These are phyloP conservation scores for Rutidosis leptorrhynchoides DNA, from an alignment of 129 eudicot species.

Conservation along the genomic window DNA sequence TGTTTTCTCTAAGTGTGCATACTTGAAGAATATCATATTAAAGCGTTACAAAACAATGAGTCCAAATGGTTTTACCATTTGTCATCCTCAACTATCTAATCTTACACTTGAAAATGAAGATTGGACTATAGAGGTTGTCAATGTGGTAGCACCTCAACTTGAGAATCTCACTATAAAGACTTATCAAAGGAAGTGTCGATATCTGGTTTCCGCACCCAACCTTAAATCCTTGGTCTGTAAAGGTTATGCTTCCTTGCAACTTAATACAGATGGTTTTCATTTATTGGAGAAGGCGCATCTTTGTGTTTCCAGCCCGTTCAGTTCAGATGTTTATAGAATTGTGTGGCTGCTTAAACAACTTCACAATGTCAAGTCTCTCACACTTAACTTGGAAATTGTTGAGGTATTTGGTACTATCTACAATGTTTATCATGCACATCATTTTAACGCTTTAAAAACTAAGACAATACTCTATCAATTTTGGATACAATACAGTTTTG, in stretches of 20 bases:
- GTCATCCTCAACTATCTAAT: slow-evolving; percentile 5
- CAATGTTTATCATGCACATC: not conserved
- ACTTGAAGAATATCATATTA: slow-evolving; percentile 22
- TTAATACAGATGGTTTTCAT: not conserved
- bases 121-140: not conserved
- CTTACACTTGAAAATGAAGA: not conserved
- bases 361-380: slow-evolving; percentile 14
- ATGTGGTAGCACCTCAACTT: slow-evolving; percentile 24
- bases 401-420: slow-evolving; percentile 10
- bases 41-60: not conserved
- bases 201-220: slow-evolving; percentile 17
- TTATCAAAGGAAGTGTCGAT: not conserved
- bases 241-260: not conserved
- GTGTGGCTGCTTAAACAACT: slow-evolving; percentile 3
- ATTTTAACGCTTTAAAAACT: not conserved
- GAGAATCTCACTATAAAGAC: slow-evolving; percentile 10
- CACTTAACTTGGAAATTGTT: slow-evolving; percentile 8
- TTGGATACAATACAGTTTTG: too few species aligned
- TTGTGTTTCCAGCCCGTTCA: not conserved
- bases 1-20: slow-evolving; percentile 13
- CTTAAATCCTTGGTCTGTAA: slow-evolving; percentile 1
- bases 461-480: not conserved
- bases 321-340: not conserved
- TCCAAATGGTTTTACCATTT: not conserved
- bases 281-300: slow-evolving; percentile 20